A percentile compares a stretch with the other conserved stretches of the same genome.
These are phyloP conservation scores for Jacaranda mimosifolia DNA, from an alignment of 257 asterid species.

Conservation along the genomic window DNA sequence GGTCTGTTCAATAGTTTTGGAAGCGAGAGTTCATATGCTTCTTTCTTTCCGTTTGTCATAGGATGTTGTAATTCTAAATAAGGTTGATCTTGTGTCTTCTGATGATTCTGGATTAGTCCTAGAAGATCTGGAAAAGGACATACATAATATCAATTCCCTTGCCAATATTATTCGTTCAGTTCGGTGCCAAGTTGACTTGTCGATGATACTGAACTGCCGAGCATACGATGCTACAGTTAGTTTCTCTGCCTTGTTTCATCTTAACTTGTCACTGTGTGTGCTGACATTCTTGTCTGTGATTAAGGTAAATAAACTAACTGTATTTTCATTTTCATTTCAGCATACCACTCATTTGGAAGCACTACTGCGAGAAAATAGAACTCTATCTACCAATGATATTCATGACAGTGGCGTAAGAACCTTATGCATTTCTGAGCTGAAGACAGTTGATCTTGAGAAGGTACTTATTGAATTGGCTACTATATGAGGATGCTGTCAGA, in stretches of 20 bases:
- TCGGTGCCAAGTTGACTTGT: slow-evolving; percentile 84
- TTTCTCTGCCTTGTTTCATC: slow-evolving; percentile 24
- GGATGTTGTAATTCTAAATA: slow-evolving; percentile 98
- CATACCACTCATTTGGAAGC: slow-evolving; percentile 87
- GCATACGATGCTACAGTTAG: slow-evolving; percentile 85
- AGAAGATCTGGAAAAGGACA: slow-evolving; percentile 86
- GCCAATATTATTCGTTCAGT: slow-evolving; percentile 76
- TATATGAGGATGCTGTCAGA: slow-evolving; percentile 15
- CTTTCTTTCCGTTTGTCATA: slow-evolving; percentile 35
- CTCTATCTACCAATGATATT: slow-evolving; percentile 71
- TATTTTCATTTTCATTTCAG: slow-evolving; percentile 49
- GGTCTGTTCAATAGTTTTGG: slow-evolving; percentile 19
- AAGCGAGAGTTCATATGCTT: slow-evolving; percentile 25
- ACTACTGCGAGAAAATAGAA: slow-evolving; percentile 65
- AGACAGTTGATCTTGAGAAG: slow-evolving; percentile 80
- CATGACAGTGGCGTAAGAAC: slow-evolving; percentile 92
- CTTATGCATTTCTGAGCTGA: slow-evolving; percentile 70
- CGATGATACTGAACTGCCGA: slow-evolving; percentile 77
- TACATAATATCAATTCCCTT: slow-evolving; percentile 75
- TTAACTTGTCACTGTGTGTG: neutral
- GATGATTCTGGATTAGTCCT: slow-evolving; percentile 56
- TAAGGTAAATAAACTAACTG: slow-evolving; percentile 3
- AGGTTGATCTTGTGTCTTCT: slow-evolving; percentile 79
- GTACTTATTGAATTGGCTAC: slow-evolving; percentile 48
- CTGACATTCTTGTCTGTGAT: slow-evolving; percentile 29